Base-by-base conservation (phyloP, 2,329 filamentous ascomycete species). In the Penicillium sclerotigenum region DNA sequence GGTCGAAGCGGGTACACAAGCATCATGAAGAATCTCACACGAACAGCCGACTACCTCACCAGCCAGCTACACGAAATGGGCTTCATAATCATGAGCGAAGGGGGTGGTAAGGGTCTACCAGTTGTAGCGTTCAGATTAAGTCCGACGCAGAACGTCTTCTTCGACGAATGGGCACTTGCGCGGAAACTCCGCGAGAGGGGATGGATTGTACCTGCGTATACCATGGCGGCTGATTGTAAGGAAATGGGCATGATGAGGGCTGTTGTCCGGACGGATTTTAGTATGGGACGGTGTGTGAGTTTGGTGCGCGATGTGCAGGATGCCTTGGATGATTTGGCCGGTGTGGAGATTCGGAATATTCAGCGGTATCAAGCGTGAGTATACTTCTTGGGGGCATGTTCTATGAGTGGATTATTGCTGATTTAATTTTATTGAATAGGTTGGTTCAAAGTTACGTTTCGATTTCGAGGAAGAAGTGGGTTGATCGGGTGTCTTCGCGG, bases 131-230 rank as follows among this genome's bases (percentile, higher is more conserved):
- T 94, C 80, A 87, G 91, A 54, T 80, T 96, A 1, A 75, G 85
- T 46, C 78, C 82, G 26, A 75, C 80, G 24, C 71, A 79, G 4
- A 75, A 76, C 3, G 79, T 84, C 34, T 75, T 81, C 55, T 90
- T 83, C 65, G 87, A 90, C 66, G 88, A 91, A 73, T 91, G 90
- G 59, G 82, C 87, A 0, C 78, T 91, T 38, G 91, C 92, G 0
- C 90, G 94, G 71, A 87, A 90, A 71, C 83, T 97, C 18, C 87
- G 92, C 50, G 85, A 89, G 56, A 84, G 90, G 20, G 89, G 90
- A 37, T 97, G 92, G 92, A 88, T 96, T 22, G 89, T 97, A 0
- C 92, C 92, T 0, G 92, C 92, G 0, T 97, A 97, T 76, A 97
- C 91, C 34, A 97, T 97, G 92, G 92, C 92, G 0, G 91, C 91